phyloP scores from a whole-genome alignment of 331 rosid genomes.

The Dryas integrifolia region DNA sequence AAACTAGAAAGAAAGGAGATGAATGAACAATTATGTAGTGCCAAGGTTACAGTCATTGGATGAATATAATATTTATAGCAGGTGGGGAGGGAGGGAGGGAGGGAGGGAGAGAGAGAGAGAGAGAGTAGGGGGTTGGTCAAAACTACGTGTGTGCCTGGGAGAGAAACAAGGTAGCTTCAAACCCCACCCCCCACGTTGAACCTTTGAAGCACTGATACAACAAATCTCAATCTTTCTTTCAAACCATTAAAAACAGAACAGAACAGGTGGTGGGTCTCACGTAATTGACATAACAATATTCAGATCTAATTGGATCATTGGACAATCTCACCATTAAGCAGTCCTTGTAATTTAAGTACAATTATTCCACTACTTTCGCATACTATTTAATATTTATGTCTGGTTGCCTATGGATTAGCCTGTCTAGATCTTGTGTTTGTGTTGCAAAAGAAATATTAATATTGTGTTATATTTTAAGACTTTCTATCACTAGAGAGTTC shows the following conservation, averaged over 20 bases:
- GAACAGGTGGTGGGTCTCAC: neutral
- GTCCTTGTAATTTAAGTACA: neutral
- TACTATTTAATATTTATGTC: neutral
- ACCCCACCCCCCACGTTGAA: neutral
- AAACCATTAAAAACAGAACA: neutral
- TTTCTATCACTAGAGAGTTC: neutral
- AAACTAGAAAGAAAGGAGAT: slow-evolving; percentile 5
- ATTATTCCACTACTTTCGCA: neutral
- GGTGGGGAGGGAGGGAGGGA: neutral
- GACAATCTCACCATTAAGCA: neutral
- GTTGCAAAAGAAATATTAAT: neutral
- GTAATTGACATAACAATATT: neutral
- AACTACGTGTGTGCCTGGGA: slow-evolving; percentile 5
- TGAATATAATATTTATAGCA: neutral
- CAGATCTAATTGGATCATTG: neutral
- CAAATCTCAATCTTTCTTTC: neutral
- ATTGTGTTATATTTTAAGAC: neutral
- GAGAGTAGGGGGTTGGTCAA: slow-evolving; percentile 3
- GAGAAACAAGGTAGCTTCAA: slow-evolving; percentile 13
- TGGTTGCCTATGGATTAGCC: slow-evolving; percentile 5
- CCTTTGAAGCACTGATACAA: neutral
- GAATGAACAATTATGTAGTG: neutral
- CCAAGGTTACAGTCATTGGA: neutral
- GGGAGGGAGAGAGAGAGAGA: neutral
- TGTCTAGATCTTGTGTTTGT: neutral